A percentile compares a stretch with the other conserved stretches of the same genome.
Conservation (phyloP, 495 filamentous ascomycete genomes). For the Neurospora tetraspora region DNA sequence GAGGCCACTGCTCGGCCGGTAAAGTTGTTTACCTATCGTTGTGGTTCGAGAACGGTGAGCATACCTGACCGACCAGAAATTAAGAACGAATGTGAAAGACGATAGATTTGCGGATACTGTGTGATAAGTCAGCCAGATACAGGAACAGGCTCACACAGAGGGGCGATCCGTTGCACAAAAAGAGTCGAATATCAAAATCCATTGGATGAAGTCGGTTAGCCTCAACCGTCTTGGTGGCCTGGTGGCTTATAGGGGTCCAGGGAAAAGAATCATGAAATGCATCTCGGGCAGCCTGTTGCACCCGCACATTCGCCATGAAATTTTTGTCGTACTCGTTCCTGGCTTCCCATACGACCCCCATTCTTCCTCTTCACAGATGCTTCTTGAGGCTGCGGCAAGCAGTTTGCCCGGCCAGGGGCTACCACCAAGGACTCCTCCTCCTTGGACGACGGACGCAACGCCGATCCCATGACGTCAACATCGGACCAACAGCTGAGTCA, state of each 20-base stretch:
- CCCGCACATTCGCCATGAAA: not conserved
- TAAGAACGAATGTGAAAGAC: not conserved
- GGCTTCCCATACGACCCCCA: not conserved
- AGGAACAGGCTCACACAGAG: not conserved
- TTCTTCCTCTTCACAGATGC: too few species aligned
- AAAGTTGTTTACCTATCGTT: not conserved
- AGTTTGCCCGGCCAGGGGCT: not conserved
- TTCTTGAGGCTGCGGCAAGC: not conserved
- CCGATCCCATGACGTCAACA: conserved; percentile 18
- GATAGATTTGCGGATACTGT: not conserved
- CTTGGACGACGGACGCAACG: not conserved
- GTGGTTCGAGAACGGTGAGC: not conserved
- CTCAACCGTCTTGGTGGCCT: too few species aligned
- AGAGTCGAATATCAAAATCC: not conserved
- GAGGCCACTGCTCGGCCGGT: not conserved
- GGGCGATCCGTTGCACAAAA: not conserved
- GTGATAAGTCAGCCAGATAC: not conserved
- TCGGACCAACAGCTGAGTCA: not conserved
- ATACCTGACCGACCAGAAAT: not conserved
- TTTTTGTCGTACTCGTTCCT: not conserved
- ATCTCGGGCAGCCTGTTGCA: not conserved
- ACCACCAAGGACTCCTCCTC: not conserved
- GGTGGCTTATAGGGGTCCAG: not conserved
- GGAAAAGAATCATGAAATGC: not conserved
- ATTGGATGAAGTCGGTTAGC: not conserved